Conservation (phyloP, 441 rosid genomes). For the Populus hybrid region DNA sequence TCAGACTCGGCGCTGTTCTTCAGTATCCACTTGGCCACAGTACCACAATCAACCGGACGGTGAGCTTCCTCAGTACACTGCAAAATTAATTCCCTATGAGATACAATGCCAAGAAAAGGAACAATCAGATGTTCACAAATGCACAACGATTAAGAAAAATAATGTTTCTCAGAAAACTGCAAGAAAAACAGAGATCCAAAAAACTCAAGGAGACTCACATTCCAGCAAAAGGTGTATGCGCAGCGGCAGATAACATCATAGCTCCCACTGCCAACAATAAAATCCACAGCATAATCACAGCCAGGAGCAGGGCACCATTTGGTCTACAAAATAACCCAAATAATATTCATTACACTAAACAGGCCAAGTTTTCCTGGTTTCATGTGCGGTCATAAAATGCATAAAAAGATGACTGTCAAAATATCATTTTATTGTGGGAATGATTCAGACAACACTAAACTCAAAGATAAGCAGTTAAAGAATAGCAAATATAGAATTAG, state of each 20-base stretch:
- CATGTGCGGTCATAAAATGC: neutral
- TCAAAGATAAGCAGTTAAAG: neutral
- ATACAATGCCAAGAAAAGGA: neutral
- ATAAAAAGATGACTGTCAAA: neutral
- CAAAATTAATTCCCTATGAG: constrained; percentile 5
- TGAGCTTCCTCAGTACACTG: constrained; percentile 99
- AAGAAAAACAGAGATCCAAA: neutral
- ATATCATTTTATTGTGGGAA: neutral
- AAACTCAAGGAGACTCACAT: constrained; percentile 45
- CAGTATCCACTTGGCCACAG: constrained; percentile 88
- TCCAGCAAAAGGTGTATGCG: constrained; percentile 88
- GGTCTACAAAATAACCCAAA: constrained; percentile 47
- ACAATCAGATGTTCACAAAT: neutral
- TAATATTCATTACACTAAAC: neutral
- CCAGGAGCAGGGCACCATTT: constrained; percentile 99
- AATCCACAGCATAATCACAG: constrained; percentile 80
- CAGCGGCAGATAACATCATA: constrained; percentile 78
- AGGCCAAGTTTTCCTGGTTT: neutral
- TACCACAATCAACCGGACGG: constrained; percentile 93
- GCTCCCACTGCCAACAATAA: constrained; percentile 66
- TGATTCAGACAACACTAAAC: neutral
- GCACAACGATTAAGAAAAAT: neutral
- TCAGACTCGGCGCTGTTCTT: constrained; percentile 97
- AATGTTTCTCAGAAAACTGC: neutral
- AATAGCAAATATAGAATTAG: neutral